Evolutionary conservation across 108 stramenopile genomes (phyloP).

Genomic region (Cyclotella choctawhatcheeana): DNA sequence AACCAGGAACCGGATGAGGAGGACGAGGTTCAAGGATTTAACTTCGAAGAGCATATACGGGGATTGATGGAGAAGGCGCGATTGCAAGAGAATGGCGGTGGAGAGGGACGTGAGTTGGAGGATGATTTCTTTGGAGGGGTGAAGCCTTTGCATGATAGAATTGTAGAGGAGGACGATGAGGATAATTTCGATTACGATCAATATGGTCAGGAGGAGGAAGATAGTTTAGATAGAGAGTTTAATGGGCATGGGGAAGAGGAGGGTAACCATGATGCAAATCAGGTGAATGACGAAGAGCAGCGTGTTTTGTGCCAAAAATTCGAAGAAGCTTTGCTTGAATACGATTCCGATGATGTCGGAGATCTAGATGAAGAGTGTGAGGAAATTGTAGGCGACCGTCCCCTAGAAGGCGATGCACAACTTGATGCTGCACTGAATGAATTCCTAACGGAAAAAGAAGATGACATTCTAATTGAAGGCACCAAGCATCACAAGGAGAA

Average conservation of each 20-base stretch:
- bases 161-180: conserved; percentile 31
- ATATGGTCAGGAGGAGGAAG: conserved; percentile 53
- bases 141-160: conserved; percentile 44
- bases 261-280: conserved; percentile 3
- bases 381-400: conserved; percentile 63
- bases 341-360: conserved; percentile 86
- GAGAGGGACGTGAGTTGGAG: conserved; percentile 51
- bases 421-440: conserved; percentile 86
- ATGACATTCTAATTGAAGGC: conserved; percentile 82
- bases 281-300: conserved; percentile 68
- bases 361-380: conserved; percentile 81
- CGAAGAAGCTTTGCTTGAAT: conserved; percentile 87
- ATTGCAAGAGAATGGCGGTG: conserved; percentile 48
- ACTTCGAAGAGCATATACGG: conserved; percentile 94
- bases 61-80: conserved; percentile 87
- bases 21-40: conserved; percentile 66
- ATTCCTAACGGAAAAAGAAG: conserved; percentile 78
- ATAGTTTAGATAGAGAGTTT: conserved; percentile 52
- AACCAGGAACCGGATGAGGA: conserved; percentile 65
- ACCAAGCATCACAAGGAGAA: conserved; percentile 51
- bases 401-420: conserved; percentile 79
- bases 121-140: conserved; percentile 75
- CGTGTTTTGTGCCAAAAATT: conserved; percentile 72
- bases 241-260: conserved; percentile 24
- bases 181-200: conserved; percentile 55